Base-by-base conservation (phyloP, 257 asterid species). In the Nicotiana benthamiana region DNA sequence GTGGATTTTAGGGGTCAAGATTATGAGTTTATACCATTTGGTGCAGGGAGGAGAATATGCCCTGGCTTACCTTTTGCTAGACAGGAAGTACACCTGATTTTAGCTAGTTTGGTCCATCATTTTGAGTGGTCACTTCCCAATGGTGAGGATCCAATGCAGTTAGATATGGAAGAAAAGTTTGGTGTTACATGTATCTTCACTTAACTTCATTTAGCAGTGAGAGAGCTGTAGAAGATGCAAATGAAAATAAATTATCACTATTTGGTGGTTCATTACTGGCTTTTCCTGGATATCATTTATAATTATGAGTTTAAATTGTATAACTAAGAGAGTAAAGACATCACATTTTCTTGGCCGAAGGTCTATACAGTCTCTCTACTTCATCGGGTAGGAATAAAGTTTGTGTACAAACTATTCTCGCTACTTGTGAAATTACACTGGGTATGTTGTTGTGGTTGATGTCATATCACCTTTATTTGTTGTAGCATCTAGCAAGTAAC, bases 31-130 rank as follows among this genome's bases (percentile, higher is more conserved):
- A 28, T 90, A 80, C 87, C 93, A 5, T 90, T 90, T 79, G 89
- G 90, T 9, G 86, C 88, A 2, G 93, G 93, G 22, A 81, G 87
- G 57, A 90, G 93, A 78, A 88, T 88, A 40, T 89, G 93, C 66
- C 90, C 88, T 0, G 93, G 93, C 17, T 27, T 85, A 18, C 76
- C 84, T 8, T 85, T 89, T 89, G 91, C 88, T 70, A 18, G 57
- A 4, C 83, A 83, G 81, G 80, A 79, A 3, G 66, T 83, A 17
- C 81, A 84, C 46, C 27, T 84, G 15, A 72, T 85, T 16, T 70
- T 89, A 66, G 89, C 87, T 22, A 18, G 83, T 3, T 66, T 88
- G 80, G 51, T 81, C 17, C 83, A 81, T 52, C 17, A 11, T 18
- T 82, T 85, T 15, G 74, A 90, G 28, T 90, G 91, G 88, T 76